Base-by-base conservation (phyloP, 163 green algal species). In the Scenedesmus sp. region DNA sequence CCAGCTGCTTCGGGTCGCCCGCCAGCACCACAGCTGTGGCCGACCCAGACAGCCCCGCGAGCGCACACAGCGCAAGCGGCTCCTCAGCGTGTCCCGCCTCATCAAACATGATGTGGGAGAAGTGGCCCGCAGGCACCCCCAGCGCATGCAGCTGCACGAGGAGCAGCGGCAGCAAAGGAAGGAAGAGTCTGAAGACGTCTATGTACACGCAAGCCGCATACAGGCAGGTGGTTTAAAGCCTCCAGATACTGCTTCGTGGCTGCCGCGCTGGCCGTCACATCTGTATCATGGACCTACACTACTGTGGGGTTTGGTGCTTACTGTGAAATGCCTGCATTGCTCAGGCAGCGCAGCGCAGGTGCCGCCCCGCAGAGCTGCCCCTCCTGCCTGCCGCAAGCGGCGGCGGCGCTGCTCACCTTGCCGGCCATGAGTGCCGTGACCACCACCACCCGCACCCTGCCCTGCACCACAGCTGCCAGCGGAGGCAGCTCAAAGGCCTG, bases 1-100 rank as follows among this genome's bases (percentile, higher is more conserved):
- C 95, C 33, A 98, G 92, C 94, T 98, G 96, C 46, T 92, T 93
- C 0, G 96, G 96, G 87, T 98, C 95, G 0, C 96, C 96, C 35
- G 81, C 90, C 15, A 87, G 51, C 49, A 73, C 81, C 49, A 87
- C 51, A 37, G 49, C 24, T 12, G 49, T 72, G 2, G 70, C 44
- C 12, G 93, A 76, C 35, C 93, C 93, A 20, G 81, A n/a, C 18
- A 87, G 51, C 20, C 49, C 51, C 37, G 93, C 89, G 22, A 92
- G 73, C 1, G 86, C 88, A 22, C 78, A 86, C 86, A 95, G 81
- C 46, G 40, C 53, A 37, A 94, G 91, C 15, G 93, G 93, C 91
- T 95, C 93, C 91, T 94, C 93, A 26, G 93, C 93, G 73, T 96
- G 94, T 0, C 94, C 94, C 73, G 94, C 94, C 85, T 96, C 94